Evolutionary conservation across 1,284 basidiomycete genomes (phyloP).

Genomic region (Boletus austroedulis): DNA sequence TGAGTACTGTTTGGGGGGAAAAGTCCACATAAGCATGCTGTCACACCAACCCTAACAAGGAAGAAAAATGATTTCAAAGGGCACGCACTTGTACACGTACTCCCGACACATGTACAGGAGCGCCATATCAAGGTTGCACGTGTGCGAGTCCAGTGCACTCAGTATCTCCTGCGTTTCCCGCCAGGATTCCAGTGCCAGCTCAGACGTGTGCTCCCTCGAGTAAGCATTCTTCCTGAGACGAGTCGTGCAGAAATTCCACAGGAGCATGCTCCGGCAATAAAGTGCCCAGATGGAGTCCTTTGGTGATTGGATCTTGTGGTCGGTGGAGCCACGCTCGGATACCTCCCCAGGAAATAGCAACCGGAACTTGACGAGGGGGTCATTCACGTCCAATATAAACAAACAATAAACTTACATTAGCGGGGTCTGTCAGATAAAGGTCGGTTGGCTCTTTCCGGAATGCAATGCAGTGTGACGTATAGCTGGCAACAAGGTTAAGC

Average conservation of each 20-base stretch:
- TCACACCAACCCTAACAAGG: conserved; percentile 9
- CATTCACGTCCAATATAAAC: conserved; percentile 9
- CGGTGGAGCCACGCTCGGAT: conserved; percentile 45
- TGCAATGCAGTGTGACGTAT: conserved; percentile 63
- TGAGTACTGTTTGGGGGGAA: conserved; percentile 51
- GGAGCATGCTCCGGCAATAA: conserved; percentile 73
- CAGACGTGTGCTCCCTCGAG: conserved; percentile 51
- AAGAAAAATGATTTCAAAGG: conserved; percentile 2
- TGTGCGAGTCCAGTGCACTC: conserved; percentile 61
- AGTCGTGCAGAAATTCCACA: conserved; percentile 66
- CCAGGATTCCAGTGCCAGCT: conserved; percentile 58
- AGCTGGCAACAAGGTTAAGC: conserved; percentile 60
- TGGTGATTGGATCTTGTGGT: conserved; percentile 45
- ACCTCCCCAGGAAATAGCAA: conserved; percentile 62
- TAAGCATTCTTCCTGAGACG: conserved; percentile 45
- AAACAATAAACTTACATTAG: conserved; percentile 49
- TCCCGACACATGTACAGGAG: conserved; percentile 67
- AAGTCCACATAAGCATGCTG: conserved; percentile 15
- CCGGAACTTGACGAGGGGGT: conserved; percentile 41
- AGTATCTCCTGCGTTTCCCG: conserved; percentile 62
- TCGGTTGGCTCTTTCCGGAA: conserved; percentile 54
- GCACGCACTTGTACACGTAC: conserved; percentile 69
- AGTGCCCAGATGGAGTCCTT: conserved; percentile 78
- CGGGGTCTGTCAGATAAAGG: conserved; percentile 58
- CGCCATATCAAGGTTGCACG: conserved; percentile 62